A percentile compares a stretch with the other conserved stretches of the same genome.
phyloP scores from a whole-genome alignment of 371 early-diverging fungal species.

The Rhizopus stolonifer region DNA sequence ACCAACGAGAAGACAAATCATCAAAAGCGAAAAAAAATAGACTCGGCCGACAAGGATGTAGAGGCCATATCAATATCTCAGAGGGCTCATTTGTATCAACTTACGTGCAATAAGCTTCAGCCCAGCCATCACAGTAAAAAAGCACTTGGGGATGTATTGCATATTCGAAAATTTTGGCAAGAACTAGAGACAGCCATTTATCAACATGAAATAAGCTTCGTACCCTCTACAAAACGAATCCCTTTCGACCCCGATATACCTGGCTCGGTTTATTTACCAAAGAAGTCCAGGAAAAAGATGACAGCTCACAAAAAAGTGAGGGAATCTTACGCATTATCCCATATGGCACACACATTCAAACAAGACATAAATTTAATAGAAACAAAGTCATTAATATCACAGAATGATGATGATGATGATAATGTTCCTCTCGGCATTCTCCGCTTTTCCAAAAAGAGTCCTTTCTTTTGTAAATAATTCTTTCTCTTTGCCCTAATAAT shows the following conservation, averaged over 20 bases:
- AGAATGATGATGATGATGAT: slow-evolving; percentile 7
- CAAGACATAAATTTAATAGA: not conserved
- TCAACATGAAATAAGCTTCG: slow-evolving; percentile 5
- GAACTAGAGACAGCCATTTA: slow-evolving; percentile 11
- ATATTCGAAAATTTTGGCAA: slow-evolving; percentile 22
- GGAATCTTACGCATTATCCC: slow-evolving; percentile 16
- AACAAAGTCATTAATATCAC: not conserved
- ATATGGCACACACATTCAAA: slow-evolving; percentile 12
- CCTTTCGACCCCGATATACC: slow-evolving; percentile 21
- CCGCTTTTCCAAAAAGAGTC: not conserved
- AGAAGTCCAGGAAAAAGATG: not conserved
- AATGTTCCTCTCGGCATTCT: slow-evolving; percentile 20
- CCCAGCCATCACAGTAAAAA: not conserved
- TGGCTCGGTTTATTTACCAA: slow-evolving; percentile 10
- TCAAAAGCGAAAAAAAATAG: slow-evolving; percentile 63
- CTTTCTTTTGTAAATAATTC: slow-evolving; percentile 1
- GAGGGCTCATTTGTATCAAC: slow-evolving; percentile 4
- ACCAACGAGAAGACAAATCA: slow-evolving; percentile 1
- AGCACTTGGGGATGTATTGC: slow-evolving; percentile 16
- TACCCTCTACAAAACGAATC: slow-evolving; percentile 12
- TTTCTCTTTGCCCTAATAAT: not conserved
- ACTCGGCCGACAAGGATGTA: not conserved
- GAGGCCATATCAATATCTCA: not conserved
- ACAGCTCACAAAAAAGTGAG: not conserved
- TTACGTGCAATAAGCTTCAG: slow-evolving; percentile 18